phyloP scores from a whole-genome alignment of 176 grass and related monocot genomes.

The Ensete glaucum region DNA sequence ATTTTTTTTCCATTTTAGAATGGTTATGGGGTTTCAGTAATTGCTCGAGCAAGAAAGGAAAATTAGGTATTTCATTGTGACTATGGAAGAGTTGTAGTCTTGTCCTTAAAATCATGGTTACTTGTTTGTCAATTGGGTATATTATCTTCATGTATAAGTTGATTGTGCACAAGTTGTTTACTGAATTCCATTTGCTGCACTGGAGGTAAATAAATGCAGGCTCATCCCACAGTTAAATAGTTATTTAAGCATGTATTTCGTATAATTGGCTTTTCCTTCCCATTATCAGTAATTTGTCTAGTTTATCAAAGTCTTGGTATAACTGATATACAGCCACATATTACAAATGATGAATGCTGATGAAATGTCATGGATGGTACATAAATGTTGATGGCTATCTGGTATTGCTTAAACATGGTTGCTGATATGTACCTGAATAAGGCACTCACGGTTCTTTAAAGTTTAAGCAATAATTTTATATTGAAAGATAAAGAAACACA shows the following conservation, averaged over 20 bases:
- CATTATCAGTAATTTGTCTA: background rate
- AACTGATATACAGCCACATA: no score
- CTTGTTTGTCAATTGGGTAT: background rate
- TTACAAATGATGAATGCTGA: no score
- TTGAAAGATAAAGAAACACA: background rate
- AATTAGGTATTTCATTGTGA: background rate
- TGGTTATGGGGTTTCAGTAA: background rate
- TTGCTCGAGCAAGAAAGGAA: background rate
- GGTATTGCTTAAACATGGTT: background rate
- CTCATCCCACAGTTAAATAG: background rate
- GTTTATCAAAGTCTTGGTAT: background rate
- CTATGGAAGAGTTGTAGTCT: background rate
- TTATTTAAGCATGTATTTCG: background rate
- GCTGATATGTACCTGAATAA: background rate
- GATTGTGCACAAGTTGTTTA: background rate
- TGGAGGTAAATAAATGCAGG: background rate
- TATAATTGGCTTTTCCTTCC: background rate
- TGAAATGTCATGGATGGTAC: no score
- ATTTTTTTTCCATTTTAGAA: background rate
- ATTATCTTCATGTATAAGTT: background rate
- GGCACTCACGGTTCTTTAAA: background rate
- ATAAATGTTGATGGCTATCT: background rate
- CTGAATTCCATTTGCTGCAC: background rate
- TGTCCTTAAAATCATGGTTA: background rate
- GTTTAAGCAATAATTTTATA: background rate